phyloP scores from a whole-genome alignment of 139 green algal species.

The Desmodesmus armatus region DNA sequence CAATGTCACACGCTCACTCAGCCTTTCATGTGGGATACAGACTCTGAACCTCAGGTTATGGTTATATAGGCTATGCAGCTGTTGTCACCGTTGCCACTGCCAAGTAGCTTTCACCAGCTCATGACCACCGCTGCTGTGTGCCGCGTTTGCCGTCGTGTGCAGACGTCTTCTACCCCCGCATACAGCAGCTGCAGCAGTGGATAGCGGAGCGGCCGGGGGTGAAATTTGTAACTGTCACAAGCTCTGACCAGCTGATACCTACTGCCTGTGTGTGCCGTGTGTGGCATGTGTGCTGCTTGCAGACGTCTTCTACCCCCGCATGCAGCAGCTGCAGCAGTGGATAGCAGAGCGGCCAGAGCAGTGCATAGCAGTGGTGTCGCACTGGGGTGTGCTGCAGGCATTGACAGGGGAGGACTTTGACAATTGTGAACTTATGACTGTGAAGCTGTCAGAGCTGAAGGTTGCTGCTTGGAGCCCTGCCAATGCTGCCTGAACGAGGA shows the following conservation, averaged over 20 bases:
- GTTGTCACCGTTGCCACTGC: not conserved
- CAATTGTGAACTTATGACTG: slow-evolving; percentile 56
- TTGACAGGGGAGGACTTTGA: slow-evolving; percentile 60
- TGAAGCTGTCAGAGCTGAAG: not conserved
- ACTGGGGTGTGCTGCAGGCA: slow-evolving; percentile 67
- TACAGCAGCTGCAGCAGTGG: slow-evolving; percentile 56
- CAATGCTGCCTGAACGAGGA: no score
- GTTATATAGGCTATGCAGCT: no score
- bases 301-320: slow-evolving; percentile 57
- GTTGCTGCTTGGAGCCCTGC: no score
- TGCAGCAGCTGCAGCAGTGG: slow-evolving; percentile 56
- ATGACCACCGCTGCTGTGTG: not conserved
- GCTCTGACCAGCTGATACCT: not conserved
- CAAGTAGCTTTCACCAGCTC: not conserved
- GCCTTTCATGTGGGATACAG: no score
- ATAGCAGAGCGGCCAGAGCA: slow-evolving; percentile 61
- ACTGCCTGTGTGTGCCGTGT: not conserved
- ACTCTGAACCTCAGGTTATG: no score
- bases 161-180: slow-evolving; percentile 57
- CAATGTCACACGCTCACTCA: no score
- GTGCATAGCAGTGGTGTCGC: slow-evolving; percentile 64
- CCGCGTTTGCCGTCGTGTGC: not conserved
- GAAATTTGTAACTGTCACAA: not conserved
- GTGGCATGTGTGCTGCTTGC: not conserved
- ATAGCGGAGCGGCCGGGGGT: slow-evolving; percentile 62